Conservation (phyloP, 129 eudicot species). For the carrot (Daucus carota) region DH1_v3.0 NC_030382.2:27043501-27044000, state of each 20-base stretch:
- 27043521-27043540: not conserved
- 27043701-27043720: too few species aligned
- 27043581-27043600: not conserved
- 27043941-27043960: constrained; percentile 73
- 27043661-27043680: not conserved
- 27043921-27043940: constrained; percentile 3
- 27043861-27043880: constrained; percentile 92
- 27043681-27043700: not conserved
- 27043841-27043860: constrained; percentile 96
- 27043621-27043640: too few species aligned
- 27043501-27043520: not conserved
- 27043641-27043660: not conserved
- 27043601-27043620: not conserved
- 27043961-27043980: constrained; percentile 86
- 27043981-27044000: constrained; percentile 82
- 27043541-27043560: not conserved
- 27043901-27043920: constrained; percentile 5
- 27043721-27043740: too few species aligned
- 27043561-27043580: not conserved
- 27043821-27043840: constrained; percentile 95
- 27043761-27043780: constrained; percentile 63
- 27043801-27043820: constrained; percentile 76
- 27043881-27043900: constrained; percentile 11
- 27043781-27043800: constrained; percentile 64
- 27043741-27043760: not conserved